Percentiles rank a stretch among this genome's conserved stretches.
Evolutionary conservation across 495 filamentous ascomycete species (phyloP).

Genomic region (Clavariopsis aquatica): DNA sequence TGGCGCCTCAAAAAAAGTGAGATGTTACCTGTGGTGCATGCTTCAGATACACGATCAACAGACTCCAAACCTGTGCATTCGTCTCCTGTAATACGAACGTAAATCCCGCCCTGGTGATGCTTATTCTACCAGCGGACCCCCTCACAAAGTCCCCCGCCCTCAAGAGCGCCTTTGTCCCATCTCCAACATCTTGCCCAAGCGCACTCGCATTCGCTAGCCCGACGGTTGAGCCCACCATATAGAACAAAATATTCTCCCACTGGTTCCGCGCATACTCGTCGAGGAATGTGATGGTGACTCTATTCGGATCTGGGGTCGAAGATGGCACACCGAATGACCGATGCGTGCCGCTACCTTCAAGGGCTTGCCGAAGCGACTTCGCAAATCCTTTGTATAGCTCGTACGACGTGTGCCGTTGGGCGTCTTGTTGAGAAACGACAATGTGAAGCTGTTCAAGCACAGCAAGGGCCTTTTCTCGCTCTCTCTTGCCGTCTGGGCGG

Average conservation of each 20-base stretch:
- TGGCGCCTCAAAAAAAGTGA: not conserved
- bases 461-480: slow-evolving; percentile 78
- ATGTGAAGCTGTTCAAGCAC: slow-evolving; percentile 84
- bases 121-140: slow-evolving; percentile 56
- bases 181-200: slow-evolving; percentile 55
- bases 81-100: slow-evolving; percentile 91
- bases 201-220: slow-evolving; percentile 52
- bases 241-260: slow-evolving; percentile 95
- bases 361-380: slow-evolving; percentile 72
- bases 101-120: slow-evolving; percentile 89
- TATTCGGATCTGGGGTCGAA: slow-evolving; percentile 55
- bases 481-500: slow-evolving; percentile 60
- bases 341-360: slow-evolving; percentile 82
- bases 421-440: slow-evolving; percentile 59
- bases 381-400: slow-evolving; percentile 74
- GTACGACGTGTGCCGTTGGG: slow-evolving; percentile 63
- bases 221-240: slow-evolving; percentile 77
- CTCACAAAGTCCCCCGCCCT: slow-evolving; percentile 79
- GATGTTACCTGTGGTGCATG: slow-evolving; percentile 63
- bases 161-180: slow-evolving; percentile 79
- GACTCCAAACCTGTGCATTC: slow-evolving; percentile 94
- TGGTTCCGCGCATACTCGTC: slow-evolving; percentile 83
- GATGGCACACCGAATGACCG: slow-evolving; percentile 88
- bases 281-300: slow-evolving; percentile 67
- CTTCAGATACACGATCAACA: slow-evolving; percentile 89